phyloP scores from a whole-genome alignment of 2,329 filamentous ascomycete species.

The Neonectria sp. region DNA sequence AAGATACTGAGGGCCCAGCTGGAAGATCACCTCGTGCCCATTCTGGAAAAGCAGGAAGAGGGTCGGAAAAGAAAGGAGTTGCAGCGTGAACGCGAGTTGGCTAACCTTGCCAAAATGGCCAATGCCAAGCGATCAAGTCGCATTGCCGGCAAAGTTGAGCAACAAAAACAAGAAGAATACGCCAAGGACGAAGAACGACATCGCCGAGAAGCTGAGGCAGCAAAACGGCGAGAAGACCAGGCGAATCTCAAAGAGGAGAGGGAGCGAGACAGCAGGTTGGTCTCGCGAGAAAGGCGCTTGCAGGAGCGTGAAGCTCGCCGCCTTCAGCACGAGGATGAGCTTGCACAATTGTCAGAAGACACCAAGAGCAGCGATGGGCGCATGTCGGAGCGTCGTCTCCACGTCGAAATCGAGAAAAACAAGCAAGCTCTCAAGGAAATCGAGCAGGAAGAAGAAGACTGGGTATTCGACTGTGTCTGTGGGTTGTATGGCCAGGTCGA shows the following conservation, averaged over 20 bases:
- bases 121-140: conserved; percentile 94
- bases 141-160: conserved; percentile 86
- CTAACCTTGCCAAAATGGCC: conserved; percentile 89
- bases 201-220: conserved; percentile 69
- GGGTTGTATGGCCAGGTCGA: conserved; percentile 93
- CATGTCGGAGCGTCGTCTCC: conserved; percentile 84
- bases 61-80: conserved; percentile 79
- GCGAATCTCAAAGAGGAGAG: conserved; percentile 72
- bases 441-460: conserved; percentile 82
- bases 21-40: conserved; percentile 83
- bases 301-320: conserved; percentile 89
- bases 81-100: conserved; percentile 82
- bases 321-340: conserved; percentile 86
- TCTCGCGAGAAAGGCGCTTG: conserved; percentile 88
- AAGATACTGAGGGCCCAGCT: conserved; percentile 82
- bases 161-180: conserved; percentile 81
- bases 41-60: conserved; percentile 85
- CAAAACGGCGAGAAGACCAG: conserved; percentile 77
- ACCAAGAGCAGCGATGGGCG: conserved; percentile 75
- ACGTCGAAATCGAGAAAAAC: conserved; percentile 85
- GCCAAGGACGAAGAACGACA: conserved; percentile 76
- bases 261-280: conserved; percentile 84
- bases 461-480: conserved; percentile 96
- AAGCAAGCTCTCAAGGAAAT: conserved; percentile 83
- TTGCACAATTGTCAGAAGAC: conserved; percentile 84